Percentiles rank a stretch among this genome's conserved stretches.
phyloP scores from a whole-genome alignment of 73 alveolate species.

The Stentor coeruleus region DNA sequence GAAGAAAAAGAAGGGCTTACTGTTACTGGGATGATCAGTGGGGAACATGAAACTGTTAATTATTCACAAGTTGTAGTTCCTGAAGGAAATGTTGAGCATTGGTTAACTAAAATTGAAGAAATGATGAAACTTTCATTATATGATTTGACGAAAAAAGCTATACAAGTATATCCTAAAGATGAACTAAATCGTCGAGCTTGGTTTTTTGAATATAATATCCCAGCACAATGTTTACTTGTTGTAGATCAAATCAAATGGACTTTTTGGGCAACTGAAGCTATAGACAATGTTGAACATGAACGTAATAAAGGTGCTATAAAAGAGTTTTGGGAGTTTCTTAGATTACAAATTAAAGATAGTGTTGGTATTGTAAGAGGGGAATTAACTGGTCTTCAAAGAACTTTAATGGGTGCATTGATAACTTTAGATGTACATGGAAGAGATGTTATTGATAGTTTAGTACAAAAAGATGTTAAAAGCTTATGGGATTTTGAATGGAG shows the following conservation, averaged over 20 bases:
- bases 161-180: slow-evolving; percentile 86
- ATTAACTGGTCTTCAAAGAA: slow-evolving; percentile 79
- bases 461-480: slow-evolving; percentile 49
- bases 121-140: slow-evolving; percentile 94
- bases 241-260: slow-evolving; percentile 98
- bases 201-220: slow-evolving; percentile 79
- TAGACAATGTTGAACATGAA: slow-evolving; percentile 74
- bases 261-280: slow-evolving; percentile 89
- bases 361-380: slow-evolving; percentile 94
- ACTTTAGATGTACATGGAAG: slow-evolving; percentile 98
- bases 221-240: slow-evolving; percentile 93
- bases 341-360: slow-evolving; percentile 61
- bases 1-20: slow-evolving; percentile 62
- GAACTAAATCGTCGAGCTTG: slow-evolving; percentile 91
- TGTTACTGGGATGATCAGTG: slow-evolving; percentile 26
- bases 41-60: slow-evolving; percentile 67
- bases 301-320: slow-evolving; percentile 87
- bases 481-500: slow-evolving; percentile 93
- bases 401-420: slow-evolving; percentile 96
- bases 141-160: slow-evolving; percentile 85
- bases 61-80: slow-evolving; percentile 90
- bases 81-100: slow-evolving; percentile 97
- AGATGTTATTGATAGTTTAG: slow-evolving; percentile 95
- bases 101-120: slow-evolving; percentile 92
- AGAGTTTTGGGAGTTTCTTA: slow-evolving; percentile 82